Percentiles rank a stretch among this genome's conserved stretches.
These are phyloP conservation scores for Claviceps monticola DNA, from an alignment of 2,329 filamentous ascomycete genomes.

Conservation along the genomic window DNA sequence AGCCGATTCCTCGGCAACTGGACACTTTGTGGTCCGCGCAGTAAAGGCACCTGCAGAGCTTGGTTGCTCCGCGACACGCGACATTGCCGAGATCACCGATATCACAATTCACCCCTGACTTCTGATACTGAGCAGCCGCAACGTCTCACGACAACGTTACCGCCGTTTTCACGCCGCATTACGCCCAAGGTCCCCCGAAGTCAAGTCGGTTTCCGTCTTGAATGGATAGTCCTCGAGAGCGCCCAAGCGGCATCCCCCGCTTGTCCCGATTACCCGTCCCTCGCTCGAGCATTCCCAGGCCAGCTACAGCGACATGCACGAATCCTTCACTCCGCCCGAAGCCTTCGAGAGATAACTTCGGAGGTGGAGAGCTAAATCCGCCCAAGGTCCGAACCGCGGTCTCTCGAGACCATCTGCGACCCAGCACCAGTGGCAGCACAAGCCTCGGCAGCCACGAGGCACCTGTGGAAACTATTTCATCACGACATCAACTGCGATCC, in stretches of 20 bases:
- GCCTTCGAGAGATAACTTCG: constrained; percentile 4
- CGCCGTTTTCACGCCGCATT: not conserved
- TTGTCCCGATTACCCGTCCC: constrained; percentile 25
- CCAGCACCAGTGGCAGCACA: constrained; percentile 11
- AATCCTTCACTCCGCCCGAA: constrained; percentile 6
- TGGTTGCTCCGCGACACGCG: not conserved
- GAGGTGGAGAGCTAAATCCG: constrained; percentile 20
- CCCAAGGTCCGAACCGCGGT: constrained; percentile 27
- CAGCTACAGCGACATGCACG: constrained; percentile 13
- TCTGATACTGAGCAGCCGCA: not conserved
- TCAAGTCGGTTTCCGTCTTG: not conserved
- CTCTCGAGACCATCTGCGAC: constrained; percentile 25
- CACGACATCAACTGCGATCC: constrained; percentile 11
- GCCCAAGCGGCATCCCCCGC: constrained; percentile 22
- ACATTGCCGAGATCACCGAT: not conserved
- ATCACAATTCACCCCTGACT: not conserved
- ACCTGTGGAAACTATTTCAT: constrained; percentile 8
- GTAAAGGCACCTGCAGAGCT: not conserved
- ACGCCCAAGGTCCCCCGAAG: no score
- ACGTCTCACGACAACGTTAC: not conserved
- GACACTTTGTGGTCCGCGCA: not conserved
- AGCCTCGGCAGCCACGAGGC: constrained; percentile 8
- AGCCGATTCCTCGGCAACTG: not conserved
- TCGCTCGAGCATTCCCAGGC: constrained; percentile 20
- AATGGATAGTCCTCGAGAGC: constrained; percentile 24